Base-by-base conservation (phyloP, 2,329 filamentous ascomycete species). In the Xylariaceae sp. region DNA sequence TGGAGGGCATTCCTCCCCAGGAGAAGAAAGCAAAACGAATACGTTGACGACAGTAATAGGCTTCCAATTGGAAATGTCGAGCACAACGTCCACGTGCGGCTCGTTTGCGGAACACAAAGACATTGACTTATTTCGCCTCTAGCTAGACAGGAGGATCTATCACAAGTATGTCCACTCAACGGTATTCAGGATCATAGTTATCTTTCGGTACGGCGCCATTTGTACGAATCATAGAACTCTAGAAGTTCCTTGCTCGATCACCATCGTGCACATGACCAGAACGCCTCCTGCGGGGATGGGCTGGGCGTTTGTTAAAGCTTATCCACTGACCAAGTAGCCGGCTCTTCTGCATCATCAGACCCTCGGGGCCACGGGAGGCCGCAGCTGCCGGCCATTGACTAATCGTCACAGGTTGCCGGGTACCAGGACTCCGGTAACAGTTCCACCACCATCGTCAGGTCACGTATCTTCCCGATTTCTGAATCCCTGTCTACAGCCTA, bases 71-170 rank as follows among this genome's bases (percentile, higher is more conserved):
- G 52, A 41, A 46, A 54, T 44, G 44, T 51, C 61, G 63, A 67
- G 46, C 57, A 66, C 63, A 62, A 59, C 62, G 62, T 44, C 66
- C 67, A 70, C 67, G 67, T 68, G 67, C 64, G 53, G 64, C 59
- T 58, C 41, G 52, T 56, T 61, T 65, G 57, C 65, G 65, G 67
- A 56, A 63, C 59, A 60, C 53, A 68, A 60, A 70, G 67, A 70
- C 67, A 69, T 56, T 54, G 56, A 57, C 54, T 59, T 53, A 58
- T 60, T 52, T 44, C 52, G 43, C 50, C 44, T 47, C 52, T 41
- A 57, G 51, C 50, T 51, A 59, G 40, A 51, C 26, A 48, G 48
- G 45, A 55, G 20, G 23, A 41, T 40, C 47, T 43, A 16, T 40
- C 32, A 48, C 44, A 44, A 52, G 43, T 50, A 48, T 37, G 32